Base-by-base conservation (phyloP, 192 early-diverging fungal species). In the Dimargaris verticillata region DNA sequence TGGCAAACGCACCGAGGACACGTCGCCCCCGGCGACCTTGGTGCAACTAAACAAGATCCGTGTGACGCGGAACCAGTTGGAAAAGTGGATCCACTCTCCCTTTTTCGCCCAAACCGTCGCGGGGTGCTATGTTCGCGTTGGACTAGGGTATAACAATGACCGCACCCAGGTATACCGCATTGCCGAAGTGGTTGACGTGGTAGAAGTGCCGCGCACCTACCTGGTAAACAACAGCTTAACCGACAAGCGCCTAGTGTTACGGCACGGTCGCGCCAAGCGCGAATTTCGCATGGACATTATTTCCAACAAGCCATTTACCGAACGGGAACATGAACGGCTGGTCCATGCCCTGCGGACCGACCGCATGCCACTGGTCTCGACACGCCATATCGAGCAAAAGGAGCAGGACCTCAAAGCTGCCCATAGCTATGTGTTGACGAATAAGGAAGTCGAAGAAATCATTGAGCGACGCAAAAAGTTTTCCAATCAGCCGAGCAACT, bases 221-320 rank as follows among this genome's bases (percentile, higher is more conserved):
- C 72, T 73, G 45, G 44, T 88, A 3, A 80, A 82, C 28, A 75
- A 76, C 14, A 71, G 76, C 0, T 68, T 70, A 45, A 86, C 83
- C 41, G 83, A 88, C 68, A 76, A 80, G 53, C 78, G 77, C 12
- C 60, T 92, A 25, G 71, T 64, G 15, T 71, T 88, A 38, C 78
- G 75, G 44, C 86, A 87, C 64, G 89, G 88, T 28, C 75, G 80
- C 42, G 68, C 79, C 17, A 77, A 82, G 62, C 81, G 78, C 49
- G 69, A 66, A 22, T 88, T 85, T 64, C 78, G 79, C 10, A 89
- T 89, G 82, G 81, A 86, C 59, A 79, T 78, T 33, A 71, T 92
- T 13, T 92, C 89, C 2, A 92, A 92, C 61, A 66, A 70, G 53
- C 63, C 78, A 28, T 74, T 88, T 29, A 83, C 80, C 26, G 68